phyloP scores from a whole-genome alignment of 2,329 filamentous ascomycete genomes.

The Cladosporium halotolerans region DNA sequence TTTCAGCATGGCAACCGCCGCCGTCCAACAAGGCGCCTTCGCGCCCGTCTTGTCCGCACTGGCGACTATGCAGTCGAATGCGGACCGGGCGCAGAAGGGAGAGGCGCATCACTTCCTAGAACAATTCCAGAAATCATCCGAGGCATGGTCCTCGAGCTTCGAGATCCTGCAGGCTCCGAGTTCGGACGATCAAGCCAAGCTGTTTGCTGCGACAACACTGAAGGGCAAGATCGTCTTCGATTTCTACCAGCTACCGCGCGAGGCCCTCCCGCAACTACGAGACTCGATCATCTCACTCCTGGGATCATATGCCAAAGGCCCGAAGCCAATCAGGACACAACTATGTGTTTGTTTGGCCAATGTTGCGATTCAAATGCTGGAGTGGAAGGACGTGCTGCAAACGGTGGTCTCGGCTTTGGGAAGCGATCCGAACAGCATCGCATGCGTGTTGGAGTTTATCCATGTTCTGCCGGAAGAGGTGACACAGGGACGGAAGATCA shows the following conservation, averaged over 20 bases:
- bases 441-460: conserved; percentile 90
- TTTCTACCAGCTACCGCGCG: conserved; percentile 75
- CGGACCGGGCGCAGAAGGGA: conserved; percentile 74
- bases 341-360: conserved; percentile 92
- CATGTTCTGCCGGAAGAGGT: conserved; percentile 97
- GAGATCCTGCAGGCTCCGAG: conserved; percentile 72
- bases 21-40: conserved; percentile 11
- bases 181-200: conserved; percentile 74
- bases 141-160: conserved; percentile 86
- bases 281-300: conserved; percentile 78
- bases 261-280: conserved; percentile 69
- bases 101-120: conserved; percentile 88
- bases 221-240: conserved; percentile 99
- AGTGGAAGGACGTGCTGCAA: conserved; percentile 87
- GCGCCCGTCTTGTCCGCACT: conserved; percentile 77
- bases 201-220: conserved; percentile 93
- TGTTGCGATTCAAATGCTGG: conserved; percentile 89
- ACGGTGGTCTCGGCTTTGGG: conserved; percentile 75
- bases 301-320: conserved; percentile 72
- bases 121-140: conserved; percentile 93
- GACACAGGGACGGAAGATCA: conserved; percentile 98
- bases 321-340: conserved; percentile 73
- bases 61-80: conserved; percentile 81
- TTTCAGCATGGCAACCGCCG: conserved; percentile 27
- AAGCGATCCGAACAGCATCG: conserved; percentile 68